Evolutionary conservation across 257 asterid genomes (phyloP), one percentile per base, ranked within the genome.

Genomic region (Solanum gracilifrons): DNA sequence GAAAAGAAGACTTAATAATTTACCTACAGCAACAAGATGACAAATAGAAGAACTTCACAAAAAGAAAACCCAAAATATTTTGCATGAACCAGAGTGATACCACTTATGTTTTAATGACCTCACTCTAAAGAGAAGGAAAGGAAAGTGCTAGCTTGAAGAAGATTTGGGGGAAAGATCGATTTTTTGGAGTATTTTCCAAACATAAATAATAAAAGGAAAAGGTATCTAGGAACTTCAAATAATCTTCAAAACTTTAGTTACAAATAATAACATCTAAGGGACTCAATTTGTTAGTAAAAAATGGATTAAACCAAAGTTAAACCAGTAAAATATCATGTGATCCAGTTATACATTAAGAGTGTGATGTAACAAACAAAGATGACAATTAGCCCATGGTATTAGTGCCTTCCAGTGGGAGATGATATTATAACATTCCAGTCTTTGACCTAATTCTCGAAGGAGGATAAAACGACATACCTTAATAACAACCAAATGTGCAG

Each of bases 401-500:
- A 13, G 41, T 82, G 69, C 85, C 60, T 82, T 82, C 29, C 85
- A 48, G 62, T 18, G 29, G 27, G 41, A 48, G 69, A 48, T 51
- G 29, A 48, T 82, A 82, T 82, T 31, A 82, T 46, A 29, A 20
- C 41, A 46, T 82, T 82, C 85, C 85, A 29, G 29, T 29, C 29
- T 48, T 48, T 46, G 66, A 82, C 43, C 69, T 16, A 10, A 82
- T 48, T 48, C 43, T 48, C 29, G 69, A 82, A 80, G 9, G 85
- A 10, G 85, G 43, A 48, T 48, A 80, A 46, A 36, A 80, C 4
- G 13, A 29, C 69, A 7, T 87, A 95, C 99, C 98, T 97, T 97
- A 89, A 97, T 97, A 75, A 97, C 91, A 89, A 97, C 99, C 90
- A 97, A 90, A 92, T 97, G 99, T 87, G 99, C 99, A 82, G 99